Percentiles rank a stretch among this genome's conserved stretches.
Conservation (phyloP, 2,329 filamentous ascomycete genomes). For the Simplicillium sp. region DNA sequence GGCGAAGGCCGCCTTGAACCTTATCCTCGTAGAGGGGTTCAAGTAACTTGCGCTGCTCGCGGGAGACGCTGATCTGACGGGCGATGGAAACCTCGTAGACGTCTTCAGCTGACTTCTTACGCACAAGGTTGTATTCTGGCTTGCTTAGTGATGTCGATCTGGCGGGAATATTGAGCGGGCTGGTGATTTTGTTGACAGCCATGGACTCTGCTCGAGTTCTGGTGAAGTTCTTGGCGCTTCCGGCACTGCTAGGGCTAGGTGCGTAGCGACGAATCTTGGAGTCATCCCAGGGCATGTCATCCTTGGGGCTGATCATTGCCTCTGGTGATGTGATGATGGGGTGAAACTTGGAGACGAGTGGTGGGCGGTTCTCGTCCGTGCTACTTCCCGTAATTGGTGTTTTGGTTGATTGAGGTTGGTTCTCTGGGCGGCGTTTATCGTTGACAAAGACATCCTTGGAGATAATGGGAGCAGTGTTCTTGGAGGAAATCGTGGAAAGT, state of each 20-base stretch:
- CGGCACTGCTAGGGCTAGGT: constrained; percentile 2
- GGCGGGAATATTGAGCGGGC: constrained; percentile 1
- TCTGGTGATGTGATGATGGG: neutral
- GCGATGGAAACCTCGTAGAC: constrained; percentile 60
- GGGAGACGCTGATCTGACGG: constrained; percentile 56
- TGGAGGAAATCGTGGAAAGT: no score
- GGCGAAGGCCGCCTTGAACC: constrained; percentile 6
- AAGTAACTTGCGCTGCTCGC: constrained; percentile 50
- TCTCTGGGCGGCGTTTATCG: no score
- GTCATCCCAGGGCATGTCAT: no score
- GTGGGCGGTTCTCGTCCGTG: neutral
- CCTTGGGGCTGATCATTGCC: no score
- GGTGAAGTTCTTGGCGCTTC: constrained; percentile 11
- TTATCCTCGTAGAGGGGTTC: constrained; percentile 35
- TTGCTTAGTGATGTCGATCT: constrained; percentile 5
- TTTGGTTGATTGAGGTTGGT: no score
- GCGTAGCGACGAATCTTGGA: constrained; percentile 2
- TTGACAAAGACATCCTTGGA: no score
- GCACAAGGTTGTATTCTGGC: neutral
- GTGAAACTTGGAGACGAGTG: neutral
- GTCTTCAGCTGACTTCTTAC: constrained; percentile 28
- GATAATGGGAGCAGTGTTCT: no score
- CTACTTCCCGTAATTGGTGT: no score
- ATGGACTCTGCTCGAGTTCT: constrained; percentile 2
- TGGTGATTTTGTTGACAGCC: neutral